Base-by-base conservation (phyloP, 257 asterid genomes). In the Haberlea rhodopensis region DNA sequence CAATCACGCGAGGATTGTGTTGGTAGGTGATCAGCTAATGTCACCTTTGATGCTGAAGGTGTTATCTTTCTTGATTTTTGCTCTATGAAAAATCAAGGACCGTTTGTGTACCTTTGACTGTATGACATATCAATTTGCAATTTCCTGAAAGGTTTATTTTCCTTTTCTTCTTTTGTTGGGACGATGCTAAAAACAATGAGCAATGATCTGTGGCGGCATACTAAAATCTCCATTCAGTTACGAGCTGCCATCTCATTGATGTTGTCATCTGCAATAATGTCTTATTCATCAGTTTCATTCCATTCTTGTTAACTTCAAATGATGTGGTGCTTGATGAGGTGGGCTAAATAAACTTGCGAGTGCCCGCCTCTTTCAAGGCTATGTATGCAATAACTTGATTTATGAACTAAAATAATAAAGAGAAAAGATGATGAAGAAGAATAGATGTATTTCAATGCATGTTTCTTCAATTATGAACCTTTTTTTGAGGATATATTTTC, bases 401-500 rank as follows among this genome's bases (percentile, higher is more conserved):
- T 5, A 1, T 37, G 11, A 37, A 37, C 46, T 37, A 11, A 37
- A 37, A 37, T 37, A 37, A 37, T 5, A 11, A 37, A 37, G n/a
- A 37, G n/a, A 37, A 11, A 10, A 37, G n/a, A 1, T 10, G 53
- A 49, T 34, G 26, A 5, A 64, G 57, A 34, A 53, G 57, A 21
- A 18, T 25, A 31, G 3, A n/a, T 20, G n/a, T 34, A 20, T 37
- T 19, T 61, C 34, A n/a, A 21, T 58, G 16, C 22, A 8, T 18
- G 13, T 53, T 22, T 53, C 20, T 54, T 66, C 21, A 13, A 13
- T 51, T 45, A 34, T 10, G 19, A 6, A 31, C 59, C 56, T 63
- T 53, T 53, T 60, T 20, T 32, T 9, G 32, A 45, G 24, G 26
- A 11, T 37, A n/a, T 37, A 37, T 10, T 57, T 81, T 77, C 87